phyloP scores from a whole-genome alignment of 1,139 yeast genomes.

The Chernovozyma aurita region DNA sequence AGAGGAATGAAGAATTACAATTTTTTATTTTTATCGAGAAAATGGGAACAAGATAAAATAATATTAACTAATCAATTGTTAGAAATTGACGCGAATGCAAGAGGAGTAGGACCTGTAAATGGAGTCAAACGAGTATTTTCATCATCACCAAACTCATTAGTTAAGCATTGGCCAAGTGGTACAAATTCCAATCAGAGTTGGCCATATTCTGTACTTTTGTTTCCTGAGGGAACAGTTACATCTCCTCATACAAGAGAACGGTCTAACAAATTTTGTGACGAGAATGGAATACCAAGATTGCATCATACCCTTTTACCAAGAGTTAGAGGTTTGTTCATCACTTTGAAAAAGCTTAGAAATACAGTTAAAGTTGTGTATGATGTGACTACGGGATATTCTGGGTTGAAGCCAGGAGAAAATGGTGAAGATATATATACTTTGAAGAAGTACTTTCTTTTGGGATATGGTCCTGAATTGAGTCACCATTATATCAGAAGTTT shows the following conservation, averaged over 20 bases:
- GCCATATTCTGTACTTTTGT: conserved; percentile 60
- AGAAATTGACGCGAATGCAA: conserved; percentile 50
- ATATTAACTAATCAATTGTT: conserved; percentile 53
- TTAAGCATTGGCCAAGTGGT: conserved; percentile 38
- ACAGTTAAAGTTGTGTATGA: conserved; percentile 73
- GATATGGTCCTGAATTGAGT: conserved; percentile 66
- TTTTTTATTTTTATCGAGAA: conserved; percentile 77
- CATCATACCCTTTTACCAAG: conserved; percentile 76
- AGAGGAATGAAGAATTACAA: conserved; percentile 79
- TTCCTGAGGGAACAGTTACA: conserved; percentile 94
- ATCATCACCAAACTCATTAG: conserved; percentile 14
- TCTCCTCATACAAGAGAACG: conserved; percentile 59
- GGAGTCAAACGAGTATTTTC: conserved; percentile 37
- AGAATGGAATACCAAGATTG: conserved; percentile 44
- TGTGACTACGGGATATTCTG: conserved; percentile 77
- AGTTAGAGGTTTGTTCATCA: conserved; percentile 69
- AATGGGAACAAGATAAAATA: conserved; percentile 75
- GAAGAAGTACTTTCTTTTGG: conserved; percentile 57
- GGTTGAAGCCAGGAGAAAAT: conserved; percentile 54
- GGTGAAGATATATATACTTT: conserved; percentile 80
- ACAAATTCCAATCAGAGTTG: conserved; percentile 24
- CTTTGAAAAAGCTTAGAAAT: conserved; percentile 54
- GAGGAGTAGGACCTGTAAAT: conserved; percentile 49
- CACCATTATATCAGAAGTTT: conserved; percentile 61
- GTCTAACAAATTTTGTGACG: conserved; percentile 54